These are phyloP conservation scores for Meripilus lineatus DNA, from an alignment of 1,284 basidiomycete genomes.

Conservation along the genomic window DNA sequence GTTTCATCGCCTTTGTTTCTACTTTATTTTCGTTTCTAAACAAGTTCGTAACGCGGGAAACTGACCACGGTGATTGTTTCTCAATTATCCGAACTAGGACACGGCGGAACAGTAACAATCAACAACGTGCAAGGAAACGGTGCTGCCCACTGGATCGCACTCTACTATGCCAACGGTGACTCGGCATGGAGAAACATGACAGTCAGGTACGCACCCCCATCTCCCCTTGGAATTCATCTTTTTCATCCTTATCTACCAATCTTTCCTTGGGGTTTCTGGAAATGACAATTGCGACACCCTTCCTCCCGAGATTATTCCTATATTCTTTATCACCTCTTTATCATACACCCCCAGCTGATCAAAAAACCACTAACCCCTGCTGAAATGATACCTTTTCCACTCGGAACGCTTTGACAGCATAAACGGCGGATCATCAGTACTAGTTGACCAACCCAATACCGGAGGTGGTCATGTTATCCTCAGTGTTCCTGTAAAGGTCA, in stretches of 20 bases:
- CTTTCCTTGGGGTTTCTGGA: too few species aligned
- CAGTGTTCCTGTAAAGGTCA: conserved; percentile 52
- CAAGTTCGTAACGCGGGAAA: too few species aligned
- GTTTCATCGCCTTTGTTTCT: neutral
- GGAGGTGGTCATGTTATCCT: conserved; percentile 48
- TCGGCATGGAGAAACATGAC: conserved; percentile 55
- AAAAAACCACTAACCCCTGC: neutral
- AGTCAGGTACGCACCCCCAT: conserved; percentile 51
- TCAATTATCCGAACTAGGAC: conserved; percentile 30
- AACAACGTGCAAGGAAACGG: conserved; percentile 55
- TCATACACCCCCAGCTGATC: neutral
- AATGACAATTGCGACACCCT: too few species aligned
- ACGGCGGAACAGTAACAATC: conserved; percentile 53
- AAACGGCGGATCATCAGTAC: conserved; percentile 47
- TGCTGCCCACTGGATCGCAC: conserved; percentile 49
- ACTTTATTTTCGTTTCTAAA: too few species aligned
- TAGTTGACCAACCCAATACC: conserved; percentile 54
- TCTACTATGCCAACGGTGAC: conserved; percentile 57
- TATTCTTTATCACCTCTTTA: too few species aligned
- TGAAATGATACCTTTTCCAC: neutral
- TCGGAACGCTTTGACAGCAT: conserved; percentile 33
- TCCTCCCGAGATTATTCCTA: too few species aligned
- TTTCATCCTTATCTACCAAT: too few species aligned
- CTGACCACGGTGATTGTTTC: neutral
- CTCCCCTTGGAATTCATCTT: neutral